Percentiles rank a stretch among this genome's conserved stretches.
These are phyloP conservation scores for Suillus cothurnatus DNA, from an alignment of 768 basidiomycete species.

Conservation along the genomic window DNA sequence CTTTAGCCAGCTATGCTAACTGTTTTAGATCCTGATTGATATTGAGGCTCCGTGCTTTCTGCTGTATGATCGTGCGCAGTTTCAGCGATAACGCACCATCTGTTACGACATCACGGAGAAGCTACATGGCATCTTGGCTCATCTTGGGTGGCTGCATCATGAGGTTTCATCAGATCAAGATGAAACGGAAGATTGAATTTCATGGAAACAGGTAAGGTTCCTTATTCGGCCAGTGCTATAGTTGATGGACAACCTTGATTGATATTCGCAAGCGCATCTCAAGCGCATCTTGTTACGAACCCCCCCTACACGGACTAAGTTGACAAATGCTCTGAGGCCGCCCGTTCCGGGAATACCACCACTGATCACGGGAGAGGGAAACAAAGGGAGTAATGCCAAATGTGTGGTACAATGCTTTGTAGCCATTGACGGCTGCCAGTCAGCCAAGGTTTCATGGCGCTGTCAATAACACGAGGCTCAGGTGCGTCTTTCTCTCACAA, in stretches of 20 bases:
- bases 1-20: slow-evolving; percentile 20
- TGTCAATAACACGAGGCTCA: slow-evolving; percentile 32
- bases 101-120: slow-evolving; percentile 25
- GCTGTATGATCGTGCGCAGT: slow-evolving; percentile 11
- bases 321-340: slow-evolving; percentile 14
- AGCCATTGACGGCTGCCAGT: slow-evolving; percentile 30
- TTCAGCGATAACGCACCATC: slow-evolving; percentile 14
- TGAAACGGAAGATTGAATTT: slow-evolving; percentile 10
- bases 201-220: slow-evolving; percentile 16
- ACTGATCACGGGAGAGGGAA: slow-evolving; percentile 23
- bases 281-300: slow-evolving; percentile 12
- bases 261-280: slow-evolving; percentile 8
- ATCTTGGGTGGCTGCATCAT: slow-evolving; percentile 9
- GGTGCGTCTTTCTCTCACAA: slow-evolving; percentile 30
- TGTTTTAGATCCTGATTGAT: slow-evolving; percentile 15
- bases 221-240: slow-evolving; percentile 18
- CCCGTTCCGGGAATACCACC: slow-evolving; percentile 19
- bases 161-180: slow-evolving; percentile 16
- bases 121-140: slow-evolving; percentile 11
- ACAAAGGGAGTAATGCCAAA: slow-evolving; percentile 33
- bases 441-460: slow-evolving; percentile 37
- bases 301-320: slow-evolving; percentile 20
- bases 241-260: slow-evolving; percentile 16
- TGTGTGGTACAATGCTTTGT: slow-evolving; percentile 24
- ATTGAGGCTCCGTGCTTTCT: slow-evolving; percentile 24